Conservation (phyloP, 1,139 yeast species). For the Candida glucosophila region DNA sequence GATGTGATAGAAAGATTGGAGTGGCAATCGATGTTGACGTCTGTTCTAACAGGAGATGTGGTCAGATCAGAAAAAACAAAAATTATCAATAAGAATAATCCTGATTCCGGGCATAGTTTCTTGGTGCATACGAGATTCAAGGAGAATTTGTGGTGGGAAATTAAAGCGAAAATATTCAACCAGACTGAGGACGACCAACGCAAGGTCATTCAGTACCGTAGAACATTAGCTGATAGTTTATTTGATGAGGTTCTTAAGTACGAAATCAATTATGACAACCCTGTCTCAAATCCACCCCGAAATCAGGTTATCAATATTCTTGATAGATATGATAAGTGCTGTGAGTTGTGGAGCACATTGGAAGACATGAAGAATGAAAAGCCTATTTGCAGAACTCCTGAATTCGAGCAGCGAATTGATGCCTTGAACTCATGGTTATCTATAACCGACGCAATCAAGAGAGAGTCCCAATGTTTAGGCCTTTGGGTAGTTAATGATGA, state of each 20-base stretch:
- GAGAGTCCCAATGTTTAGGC: conserved; percentile 48
- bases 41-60: conserved; percentile 92
- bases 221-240: conserved; percentile 67
- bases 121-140: conserved; percentile 51
- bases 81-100: conserved; percentile 42
- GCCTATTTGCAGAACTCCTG: conserved; percentile 59
- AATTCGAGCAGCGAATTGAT: conserved; percentile 59
- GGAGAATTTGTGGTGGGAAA: conserved; percentile 76
- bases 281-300: conserved; percentile 20
- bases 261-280: conserved; percentile 38
- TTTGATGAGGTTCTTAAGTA: conserved; percentile 66
- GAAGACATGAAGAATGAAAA: conserved; percentile 75
- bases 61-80: conserved; percentile 86
- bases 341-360: conserved; percentile 72
- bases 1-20: conserved; percentile 74
- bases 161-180: conserved; percentile 73
- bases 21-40: conserved; percentile 91
- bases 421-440: conserved; percentile 83
- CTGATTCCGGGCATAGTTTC: conserved; percentile 37
- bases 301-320: conserved; percentile 50
- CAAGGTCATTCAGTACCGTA: conserved; percentile 58
- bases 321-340: conserved; percentile 57
- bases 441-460: conserved; percentile 59
- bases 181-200: conserved; percentile 77
- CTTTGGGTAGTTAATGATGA: conserved; percentile 79